Conservation (phyloP, 2,329 filamentous ascomycete species). For the Leptographium lundbergii region DNA sequence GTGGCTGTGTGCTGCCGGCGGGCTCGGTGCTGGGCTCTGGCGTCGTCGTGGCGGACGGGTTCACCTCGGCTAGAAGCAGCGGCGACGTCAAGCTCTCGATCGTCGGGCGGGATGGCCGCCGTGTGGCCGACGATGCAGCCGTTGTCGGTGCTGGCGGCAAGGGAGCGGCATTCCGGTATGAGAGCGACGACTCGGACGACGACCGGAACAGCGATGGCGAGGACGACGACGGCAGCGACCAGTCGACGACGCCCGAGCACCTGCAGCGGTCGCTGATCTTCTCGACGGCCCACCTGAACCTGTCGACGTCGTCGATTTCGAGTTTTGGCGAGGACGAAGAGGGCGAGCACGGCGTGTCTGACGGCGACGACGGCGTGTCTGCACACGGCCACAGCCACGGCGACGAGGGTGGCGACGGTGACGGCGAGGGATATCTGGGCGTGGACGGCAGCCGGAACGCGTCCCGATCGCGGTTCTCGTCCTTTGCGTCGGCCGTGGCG, state of each 20-base stretch:
- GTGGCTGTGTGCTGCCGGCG: conserved; percentile 51
- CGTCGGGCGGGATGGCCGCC: conserved; percentile 23
- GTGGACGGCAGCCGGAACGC: conserved; percentile 35
- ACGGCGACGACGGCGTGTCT: conserved; percentile 13
- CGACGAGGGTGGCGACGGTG: background rate
- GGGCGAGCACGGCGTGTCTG: conserved; percentile 4
- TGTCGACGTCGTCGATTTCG: conserved; percentile 43
- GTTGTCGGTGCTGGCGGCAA: conserved; percentile 38
- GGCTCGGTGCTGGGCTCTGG: conserved; percentile 73
- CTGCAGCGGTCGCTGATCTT: conserved; percentile 46
- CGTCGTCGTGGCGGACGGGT: conserved; percentile 55
- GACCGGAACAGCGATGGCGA: conserved; percentile 34
- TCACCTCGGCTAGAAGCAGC: conserved; percentile 24
- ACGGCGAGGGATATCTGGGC: conserved; percentile 14
- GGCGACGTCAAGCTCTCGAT: conserved; percentile 24
- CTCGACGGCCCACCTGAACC: conserved; percentile 36
- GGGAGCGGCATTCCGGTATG: conserved; percentile 29
- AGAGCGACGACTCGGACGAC: conserved; percentile 24
- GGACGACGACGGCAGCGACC: conserved; percentile 22
- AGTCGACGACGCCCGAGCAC: conserved; percentile 28
- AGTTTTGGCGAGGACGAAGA: conserved; percentile 38
- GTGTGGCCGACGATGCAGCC: conserved; percentile 26
- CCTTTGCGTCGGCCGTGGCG: conserved; percentile 57
- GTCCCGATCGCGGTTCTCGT: conserved; percentile 54
- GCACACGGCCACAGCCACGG: background rate